Percentiles rank a stretch among this genome's conserved stretches.
Evolutionary conservation across 208 protist species (phyloP).

Genomic region (Trypanosoma vivax): DNA sequence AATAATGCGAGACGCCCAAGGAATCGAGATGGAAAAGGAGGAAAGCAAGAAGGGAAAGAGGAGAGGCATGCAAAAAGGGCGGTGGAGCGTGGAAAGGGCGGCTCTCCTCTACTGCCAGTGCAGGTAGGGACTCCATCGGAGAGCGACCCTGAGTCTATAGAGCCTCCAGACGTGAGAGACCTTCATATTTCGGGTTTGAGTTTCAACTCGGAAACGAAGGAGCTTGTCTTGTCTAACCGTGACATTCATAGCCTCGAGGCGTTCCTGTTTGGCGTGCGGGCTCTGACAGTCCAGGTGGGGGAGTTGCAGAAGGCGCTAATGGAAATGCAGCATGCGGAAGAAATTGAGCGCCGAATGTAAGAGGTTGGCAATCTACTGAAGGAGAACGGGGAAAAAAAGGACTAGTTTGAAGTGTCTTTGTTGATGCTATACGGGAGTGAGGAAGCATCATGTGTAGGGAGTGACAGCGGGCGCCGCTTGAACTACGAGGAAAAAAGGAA

Average conservation of each 20-base stretch:
- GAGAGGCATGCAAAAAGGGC: neutral
- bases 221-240: conserved; percentile 79
- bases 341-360: conserved; percentile 66
- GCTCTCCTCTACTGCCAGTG: neutral
- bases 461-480: too few relatives aligned
- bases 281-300: conserved; percentile 62
- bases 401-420: neutral
- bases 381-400: conserved; percentile 1
- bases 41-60: neutral
- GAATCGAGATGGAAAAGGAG: neutral
- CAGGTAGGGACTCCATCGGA: neutral
- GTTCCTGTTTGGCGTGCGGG: conserved; percentile 75
- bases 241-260: conserved; percentile 88
- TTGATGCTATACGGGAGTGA: too few relatives aligned
- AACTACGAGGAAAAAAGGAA: too few relatives aligned
- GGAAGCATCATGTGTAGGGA: too few relatives aligned
- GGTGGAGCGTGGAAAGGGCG: too few relatives aligned
- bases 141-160: conserved; percentile 6
- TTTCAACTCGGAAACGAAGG: conserved; percentile 56
- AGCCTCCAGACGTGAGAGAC: neutral
- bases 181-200: conserved; percentile 36
- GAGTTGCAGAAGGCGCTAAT: conserved; percentile 77
- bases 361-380: neutral
- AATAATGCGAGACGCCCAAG: conserved; percentile 4
- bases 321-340: conserved; percentile 71